phyloP scores from a whole-genome alignment of 2,329 filamentous ascomycete genomes.

The Phyllosticta ampelicida region DNA sequence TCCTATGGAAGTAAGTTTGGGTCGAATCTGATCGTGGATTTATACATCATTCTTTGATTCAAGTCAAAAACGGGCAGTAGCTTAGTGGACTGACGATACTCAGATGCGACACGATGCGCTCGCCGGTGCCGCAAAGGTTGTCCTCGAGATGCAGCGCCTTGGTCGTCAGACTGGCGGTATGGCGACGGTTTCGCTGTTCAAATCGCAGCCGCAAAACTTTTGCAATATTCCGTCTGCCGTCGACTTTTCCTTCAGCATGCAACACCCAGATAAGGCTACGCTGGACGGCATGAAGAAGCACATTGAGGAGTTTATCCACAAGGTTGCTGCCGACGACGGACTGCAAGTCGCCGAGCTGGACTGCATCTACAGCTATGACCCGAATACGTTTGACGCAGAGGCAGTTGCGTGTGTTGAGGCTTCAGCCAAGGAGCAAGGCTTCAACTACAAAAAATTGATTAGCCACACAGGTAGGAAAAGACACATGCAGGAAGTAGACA shows the following conservation, averaged over 20 bases:
- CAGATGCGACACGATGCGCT: background rate
- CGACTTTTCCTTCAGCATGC: conserved; percentile 8
- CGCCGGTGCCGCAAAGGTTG: background rate
- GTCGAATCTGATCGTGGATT: background rate
- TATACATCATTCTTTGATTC: background rate
- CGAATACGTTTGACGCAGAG: background rate
- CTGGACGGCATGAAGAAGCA: background rate
- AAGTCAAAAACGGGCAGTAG: background rate
- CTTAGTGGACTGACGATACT: background rate
- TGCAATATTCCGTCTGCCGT: background rate
- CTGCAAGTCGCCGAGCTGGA: background rate
- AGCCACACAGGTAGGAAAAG: background rate
- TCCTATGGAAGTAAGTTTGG: conserved; percentile 1
- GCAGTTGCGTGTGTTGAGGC: background rate
- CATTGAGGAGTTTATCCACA: background rate
- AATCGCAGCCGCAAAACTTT: background rate
- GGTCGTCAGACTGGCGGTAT: background rate
- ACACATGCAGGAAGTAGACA: background rate
- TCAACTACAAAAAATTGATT: background rate
- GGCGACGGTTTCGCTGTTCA: conserved; percentile 3
- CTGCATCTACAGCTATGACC: background rate
- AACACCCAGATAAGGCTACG: background rate
- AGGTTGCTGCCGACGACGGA: background rate
- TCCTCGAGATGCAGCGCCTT: conserved; percentile 1
- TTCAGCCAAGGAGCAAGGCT: background rate